phyloP scores from a whole-genome alignment of 139 green algal species.

The Pleodorina starrii region DNA sequence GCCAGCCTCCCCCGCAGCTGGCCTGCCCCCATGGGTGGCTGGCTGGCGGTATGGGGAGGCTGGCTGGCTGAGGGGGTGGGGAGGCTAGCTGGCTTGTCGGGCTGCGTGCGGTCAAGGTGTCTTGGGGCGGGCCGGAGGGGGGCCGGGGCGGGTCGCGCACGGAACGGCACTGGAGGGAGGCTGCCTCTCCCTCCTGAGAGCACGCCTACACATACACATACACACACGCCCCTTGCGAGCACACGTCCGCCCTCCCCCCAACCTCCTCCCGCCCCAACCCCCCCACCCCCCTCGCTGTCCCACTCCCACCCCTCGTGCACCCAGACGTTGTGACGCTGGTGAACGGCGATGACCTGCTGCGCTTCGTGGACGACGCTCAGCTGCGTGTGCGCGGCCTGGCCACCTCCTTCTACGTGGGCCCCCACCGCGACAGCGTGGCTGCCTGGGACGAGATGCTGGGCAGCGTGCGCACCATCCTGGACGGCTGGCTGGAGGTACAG shows the following conservation, averaged over 20 bases:
- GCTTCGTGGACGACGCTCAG: slow-evolving; percentile 59
- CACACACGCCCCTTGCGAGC: no score
- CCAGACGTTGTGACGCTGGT: slow-evolving; percentile 51
- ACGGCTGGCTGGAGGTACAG: slow-evolving; percentile 65
- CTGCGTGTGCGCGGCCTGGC: slow-evolving; percentile 55
- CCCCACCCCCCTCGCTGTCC: no score
- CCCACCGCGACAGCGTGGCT: slow-evolving; percentile 50
- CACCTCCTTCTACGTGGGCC: slow-evolving; percentile 55
- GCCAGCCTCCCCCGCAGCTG: no score
- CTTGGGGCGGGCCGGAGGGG: not conserved
- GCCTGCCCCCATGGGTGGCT: no score
- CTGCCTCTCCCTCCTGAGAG: no score
- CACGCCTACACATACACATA: no score
- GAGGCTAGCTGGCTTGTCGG: no score
- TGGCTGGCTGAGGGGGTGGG: not conserved
- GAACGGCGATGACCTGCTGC: slow-evolving; percentile 58
- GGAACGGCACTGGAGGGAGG: no score
- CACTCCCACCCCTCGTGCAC: not conserved
- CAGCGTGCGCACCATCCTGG: slow-evolving; percentile 51
- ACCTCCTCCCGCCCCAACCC: not conserved
- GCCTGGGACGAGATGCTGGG: slow-evolving; percentile 63
- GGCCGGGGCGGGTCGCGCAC: not conserved
- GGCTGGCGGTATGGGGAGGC: no score
- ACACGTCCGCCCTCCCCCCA: no score
- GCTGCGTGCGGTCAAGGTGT: not conserved